Conservation (phyloP, 495 filamentous ascomycete genomes). For the Hypoxylon cercidicola region DNA sequence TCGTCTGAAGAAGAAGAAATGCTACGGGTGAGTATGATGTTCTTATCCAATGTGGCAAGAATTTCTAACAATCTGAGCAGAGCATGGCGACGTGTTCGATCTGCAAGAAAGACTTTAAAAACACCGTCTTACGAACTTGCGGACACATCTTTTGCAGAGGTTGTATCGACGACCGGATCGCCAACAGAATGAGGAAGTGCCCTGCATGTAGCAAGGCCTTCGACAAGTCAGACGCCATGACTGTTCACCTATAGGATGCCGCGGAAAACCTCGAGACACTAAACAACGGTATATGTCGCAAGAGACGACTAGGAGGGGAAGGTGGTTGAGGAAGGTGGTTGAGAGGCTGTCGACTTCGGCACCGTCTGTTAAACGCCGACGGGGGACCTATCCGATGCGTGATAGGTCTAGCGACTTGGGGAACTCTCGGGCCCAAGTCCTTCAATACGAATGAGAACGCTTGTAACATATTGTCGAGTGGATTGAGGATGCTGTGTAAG, state of each 20-base stretch:
- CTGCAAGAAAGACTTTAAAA: conserved; percentile 90
- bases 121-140: conserved; percentile 90
- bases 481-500: conserved; percentile 34
- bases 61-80: conserved; percentile 57
- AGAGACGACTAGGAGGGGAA: too few relatives aligned
- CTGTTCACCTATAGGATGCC: conserved; percentile 60
- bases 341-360: too few relatives aligned
- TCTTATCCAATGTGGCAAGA: not conserved
- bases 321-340: too few relatives aligned
- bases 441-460: not conserved
- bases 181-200: conserved; percentile 91
- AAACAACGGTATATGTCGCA: too few relatives aligned
- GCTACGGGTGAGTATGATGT: conserved; percentile 73
- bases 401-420: too few relatives aligned
- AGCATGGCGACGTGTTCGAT: conserved; percentile 88
- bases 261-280: not conserved
- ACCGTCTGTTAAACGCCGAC: too few relatives aligned
- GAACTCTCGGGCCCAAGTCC: too few relatives aligned
- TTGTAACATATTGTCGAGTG: conserved; percentile 44
- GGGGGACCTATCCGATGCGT: not conserved
- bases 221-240: conserved; percentile 86
- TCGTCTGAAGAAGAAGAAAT: conserved; percentile 83
- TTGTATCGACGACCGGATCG: conserved; percentile 86
- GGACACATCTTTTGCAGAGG: conserved; percentile 95
- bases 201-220: conserved; percentile 92